A percentile compares a stretch with the other conserved stretches of the same genome.
These are phyloP conservation scores for Cyphellophora attinorum DNA, from an alignment of 2,329 filamentous ascomycete genomes.

Conservation along the genomic window DNA sequence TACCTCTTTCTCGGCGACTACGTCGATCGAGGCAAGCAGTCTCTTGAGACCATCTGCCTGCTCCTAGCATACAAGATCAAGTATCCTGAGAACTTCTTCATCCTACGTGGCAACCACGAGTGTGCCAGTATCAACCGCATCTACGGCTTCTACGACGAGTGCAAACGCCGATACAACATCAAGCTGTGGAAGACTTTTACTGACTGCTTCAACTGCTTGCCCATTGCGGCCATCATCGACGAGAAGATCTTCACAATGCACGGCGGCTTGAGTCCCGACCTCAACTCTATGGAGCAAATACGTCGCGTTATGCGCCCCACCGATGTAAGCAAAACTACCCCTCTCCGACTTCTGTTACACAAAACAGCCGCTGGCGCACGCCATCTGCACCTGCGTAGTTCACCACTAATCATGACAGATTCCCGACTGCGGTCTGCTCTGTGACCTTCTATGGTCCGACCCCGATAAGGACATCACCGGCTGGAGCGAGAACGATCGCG, in stretches of 20 bases:
- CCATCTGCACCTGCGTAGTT: too few species aligned
- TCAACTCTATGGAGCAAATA: constrained; percentile 99
- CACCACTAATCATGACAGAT: constrained; percentile 51
- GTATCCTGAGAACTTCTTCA: constrained; percentile 99
- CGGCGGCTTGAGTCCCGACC: constrained; percentile 87
- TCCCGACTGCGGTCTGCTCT: constrained; percentile 92
- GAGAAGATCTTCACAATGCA: constrained; percentile 99
- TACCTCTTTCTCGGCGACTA: constrained; percentile 99
- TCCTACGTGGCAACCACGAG: constrained; percentile 96
- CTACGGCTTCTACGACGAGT: constrained; percentile 99
- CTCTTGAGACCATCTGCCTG: constrained; percentile 94
- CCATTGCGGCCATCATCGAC: constrained; percentile 96
- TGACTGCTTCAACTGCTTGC: constrained; percentile 98
- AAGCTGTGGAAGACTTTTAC: constrained; percentile 99
- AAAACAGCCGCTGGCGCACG: too few species aligned
- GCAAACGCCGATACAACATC: constrained; percentile 98
- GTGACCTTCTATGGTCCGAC: constrained; percentile 96
- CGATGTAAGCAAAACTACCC: constrained; percentile 60
- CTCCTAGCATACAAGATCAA: constrained; percentile 99
- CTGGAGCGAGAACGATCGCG: constrained; percentile 98
- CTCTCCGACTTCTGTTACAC: too few species aligned
- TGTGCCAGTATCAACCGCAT: constrained; percentile 98
- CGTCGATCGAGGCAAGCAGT: constrained; percentile 98
- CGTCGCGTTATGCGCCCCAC: constrained; percentile 97
- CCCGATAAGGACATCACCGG: constrained; percentile 98